phyloP scores from a whole-genome alignment of 768 basidiomycete genomes.

The Asterophora parasitica region DNA sequence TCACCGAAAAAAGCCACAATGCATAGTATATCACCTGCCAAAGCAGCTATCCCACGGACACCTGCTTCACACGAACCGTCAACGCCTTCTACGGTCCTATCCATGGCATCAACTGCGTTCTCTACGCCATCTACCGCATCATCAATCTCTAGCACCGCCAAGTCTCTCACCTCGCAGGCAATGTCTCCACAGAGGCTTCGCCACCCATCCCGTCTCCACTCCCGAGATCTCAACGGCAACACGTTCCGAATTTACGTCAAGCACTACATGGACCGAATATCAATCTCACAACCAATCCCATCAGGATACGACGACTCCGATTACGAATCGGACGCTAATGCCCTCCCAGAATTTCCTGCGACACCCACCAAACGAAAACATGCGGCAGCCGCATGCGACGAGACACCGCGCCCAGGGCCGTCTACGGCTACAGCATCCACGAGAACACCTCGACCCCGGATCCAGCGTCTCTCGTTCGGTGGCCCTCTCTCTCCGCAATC shows the following conservation, averaged over 20 bases:
- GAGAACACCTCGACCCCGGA: slow-evolving; percentile 24
- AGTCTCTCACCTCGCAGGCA: slow-evolving; percentile 12
- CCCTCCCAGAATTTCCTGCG: slow-evolving; percentile 1
- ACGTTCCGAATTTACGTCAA: slow-evolving; percentile 75
- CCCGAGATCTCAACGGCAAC: slow-evolving; percentile 62
- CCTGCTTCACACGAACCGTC: slow-evolving; percentile 13
- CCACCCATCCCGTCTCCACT: slow-evolving; percentile 67
- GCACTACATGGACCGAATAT: slow-evolving; percentile 69
- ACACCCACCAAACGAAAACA: slow-evolving; percentile 9
- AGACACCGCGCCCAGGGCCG: slow-evolving; percentile 22
- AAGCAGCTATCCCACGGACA: neutral
- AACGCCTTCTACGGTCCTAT: slow-evolving; percentile 18
- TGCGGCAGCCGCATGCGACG: slow-evolving; percentile 1
- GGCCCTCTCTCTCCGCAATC: neutral
- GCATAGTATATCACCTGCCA: slow-evolving; percentile 4
- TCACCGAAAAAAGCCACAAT: slow-evolving; percentile 7
- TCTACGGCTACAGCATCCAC: neutral
- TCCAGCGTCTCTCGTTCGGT: slow-evolving; percentile 10
- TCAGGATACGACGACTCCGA: no score
- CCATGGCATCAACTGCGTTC: slow-evolving; percentile 12
- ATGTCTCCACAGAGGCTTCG: slow-evolving; percentile 49
- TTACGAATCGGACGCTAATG: neutral
- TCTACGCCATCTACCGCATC: slow-evolving; percentile 13
- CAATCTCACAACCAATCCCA: slow-evolving; percentile 1
- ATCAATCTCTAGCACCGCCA: slow-evolving; percentile 26